Base-by-base conservation (phyloP, 2,329 filamentous ascomycete species). In the Seiridium unicorne region DNA sequence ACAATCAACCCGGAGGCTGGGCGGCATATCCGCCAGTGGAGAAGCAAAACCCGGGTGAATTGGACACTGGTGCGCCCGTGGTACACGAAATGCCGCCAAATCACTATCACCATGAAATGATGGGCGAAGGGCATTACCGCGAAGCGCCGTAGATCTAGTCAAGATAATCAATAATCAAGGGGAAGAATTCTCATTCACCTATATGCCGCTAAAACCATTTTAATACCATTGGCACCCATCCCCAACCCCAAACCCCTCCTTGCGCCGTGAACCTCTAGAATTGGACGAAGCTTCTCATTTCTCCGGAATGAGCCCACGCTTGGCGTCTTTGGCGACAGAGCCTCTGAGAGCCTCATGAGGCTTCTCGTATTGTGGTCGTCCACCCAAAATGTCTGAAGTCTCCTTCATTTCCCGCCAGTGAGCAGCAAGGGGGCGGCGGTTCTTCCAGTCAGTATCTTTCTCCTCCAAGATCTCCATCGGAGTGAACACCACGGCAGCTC, bases 381-480 rank as follows among this genome's bases (percentile, higher is more conserved):
- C 94, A 55, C 89, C 91, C 38, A 99, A 78, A 40, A 92, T 89
- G 73, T 99, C 91, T 3, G 97, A 93, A 35, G 92, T 86, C 55
- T 89, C 82, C 76, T 92, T 91, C 74, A 97, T 80, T 55, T 81
- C 82, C 68, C 91, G 80, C 95, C 95, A 99, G 80, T 92, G 93
- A 66, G 95, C 91, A 58, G 87, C 78, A 77, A 87, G 91, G 51
- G 95, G 94, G 55, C 95, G 83, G 55, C 95, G 84, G 74, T 96
- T 93, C 65, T 88, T 86, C 95, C 95, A 99, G 78, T 99, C 94
- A 3, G 95, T 98, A 70, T 93, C 91, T 32, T 86, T 85, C 66
- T 86, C 85, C 79, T 98, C 95, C 7, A 98, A 83, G 48, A 86
- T 84, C 69, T 88, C 84, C 85, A 98, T 91, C 0, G 90, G 82